Percentiles rank a stretch among this genome's conserved stretches.
Evolutionary conservation across 2,329 filamentous ascomycete species (phyloP).

Genomic region (Fusarium caatingaense): DNA sequence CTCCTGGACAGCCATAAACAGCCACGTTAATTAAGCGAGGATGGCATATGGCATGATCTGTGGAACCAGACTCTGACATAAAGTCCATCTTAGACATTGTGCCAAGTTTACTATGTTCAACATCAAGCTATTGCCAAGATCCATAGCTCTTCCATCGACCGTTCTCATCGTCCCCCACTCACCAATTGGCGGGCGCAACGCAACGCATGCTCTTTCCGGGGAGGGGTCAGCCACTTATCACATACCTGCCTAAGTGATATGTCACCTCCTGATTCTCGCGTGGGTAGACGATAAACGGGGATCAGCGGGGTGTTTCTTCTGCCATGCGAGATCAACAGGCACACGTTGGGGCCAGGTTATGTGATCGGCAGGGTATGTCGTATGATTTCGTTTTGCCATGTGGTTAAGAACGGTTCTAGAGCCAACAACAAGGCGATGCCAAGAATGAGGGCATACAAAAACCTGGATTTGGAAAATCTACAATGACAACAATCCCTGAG

Average conservation of each 20-base stretch:
- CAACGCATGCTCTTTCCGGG: background rate
- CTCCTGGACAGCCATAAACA: background rate
- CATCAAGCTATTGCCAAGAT: background rate
- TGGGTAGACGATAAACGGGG: background rate
- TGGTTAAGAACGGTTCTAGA: constrained; percentile 7
- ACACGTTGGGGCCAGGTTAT: background rate
- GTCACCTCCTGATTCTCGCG: too few species aligned
- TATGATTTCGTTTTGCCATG: constrained; percentile 12
- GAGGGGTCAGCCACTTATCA: constrained; percentile 7
- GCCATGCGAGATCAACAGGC: background rate
- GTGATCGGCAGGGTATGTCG: constrained; percentile 2
- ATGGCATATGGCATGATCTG: background rate
- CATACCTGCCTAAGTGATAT: background rate
- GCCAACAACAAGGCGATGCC: background rate
- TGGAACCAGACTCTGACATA: background rate
- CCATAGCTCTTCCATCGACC: background rate
- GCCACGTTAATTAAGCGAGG: background rate
- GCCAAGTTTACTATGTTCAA: background rate
- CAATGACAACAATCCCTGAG: too few species aligned
- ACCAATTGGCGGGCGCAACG: background rate
- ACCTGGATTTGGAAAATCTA: background rate
- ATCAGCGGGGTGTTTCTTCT: background rate
- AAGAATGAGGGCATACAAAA: background rate
- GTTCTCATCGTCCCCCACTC: background rate
- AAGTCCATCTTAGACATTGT: background rate